These are phyloP conservation scores for Neofusicoccum sp. DNA, from an alignment of 2,329 filamentous ascomycete genomes.

Conservation along the genomic window DNA sequence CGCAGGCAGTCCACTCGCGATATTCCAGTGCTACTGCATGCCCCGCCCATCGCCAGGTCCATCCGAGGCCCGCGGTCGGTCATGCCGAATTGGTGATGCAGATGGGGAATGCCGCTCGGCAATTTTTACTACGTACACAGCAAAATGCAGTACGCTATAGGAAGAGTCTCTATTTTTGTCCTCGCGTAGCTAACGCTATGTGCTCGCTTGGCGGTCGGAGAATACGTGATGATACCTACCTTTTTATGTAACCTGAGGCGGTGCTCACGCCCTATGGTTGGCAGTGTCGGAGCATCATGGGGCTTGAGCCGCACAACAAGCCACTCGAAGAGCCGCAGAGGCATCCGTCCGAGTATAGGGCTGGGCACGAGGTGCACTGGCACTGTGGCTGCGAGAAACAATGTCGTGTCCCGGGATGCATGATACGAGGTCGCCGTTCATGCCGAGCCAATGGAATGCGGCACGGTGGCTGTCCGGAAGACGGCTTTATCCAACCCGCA, in stretches of 20 bases:
- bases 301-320: constrained; percentile 13
- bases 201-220: constrained; percentile 3
- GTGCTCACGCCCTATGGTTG: background rate
- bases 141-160: background rate
- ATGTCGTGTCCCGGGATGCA: background rate
- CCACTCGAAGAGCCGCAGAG: background rate
- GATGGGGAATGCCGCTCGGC: constrained; percentile 1
- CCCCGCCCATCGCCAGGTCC: constrained; percentile 1
- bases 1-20: background rate
- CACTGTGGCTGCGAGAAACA: constrained; percentile 9
- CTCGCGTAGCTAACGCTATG: background rate
- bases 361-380: constrained; percentile 9
- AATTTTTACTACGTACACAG: background rate
- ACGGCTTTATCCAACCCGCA: background rate
- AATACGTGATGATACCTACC: constrained; percentile 14
- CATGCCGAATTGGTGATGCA: background rate
- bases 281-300: background rate
- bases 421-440: background rate
- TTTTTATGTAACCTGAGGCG: constrained; percentile 7
- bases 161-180: constrained; percentile 6
- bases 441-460: background rate
- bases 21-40: background rate
- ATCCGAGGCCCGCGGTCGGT: background rate
- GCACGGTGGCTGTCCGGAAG: background rate
- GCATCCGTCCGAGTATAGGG: background rate